Evolutionary conservation across 192 early-diverging fungal species (phyloP).

Genomic region (Entophlyctis helioformis): DNA sequence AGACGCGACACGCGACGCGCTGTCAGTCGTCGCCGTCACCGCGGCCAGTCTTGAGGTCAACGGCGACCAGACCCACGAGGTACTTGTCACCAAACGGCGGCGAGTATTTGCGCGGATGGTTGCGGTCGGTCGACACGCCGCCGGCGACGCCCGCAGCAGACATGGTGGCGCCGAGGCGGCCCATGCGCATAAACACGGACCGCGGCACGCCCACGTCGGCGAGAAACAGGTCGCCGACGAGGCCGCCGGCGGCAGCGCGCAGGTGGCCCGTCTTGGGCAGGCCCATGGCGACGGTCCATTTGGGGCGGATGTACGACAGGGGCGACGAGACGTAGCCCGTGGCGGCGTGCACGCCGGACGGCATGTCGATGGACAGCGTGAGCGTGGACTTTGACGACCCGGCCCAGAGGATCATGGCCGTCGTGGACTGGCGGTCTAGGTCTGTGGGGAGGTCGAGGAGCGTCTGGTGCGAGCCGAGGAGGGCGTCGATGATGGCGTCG

Average conservation of each 20-base stretch:
- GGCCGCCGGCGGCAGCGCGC: slow-evolving; percentile 24
- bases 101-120: slow-evolving; percentile 8
- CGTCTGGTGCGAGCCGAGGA: slow-evolving; percentile 48
- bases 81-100: slow-evolving; percentile 37
- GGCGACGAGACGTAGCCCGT: slow-evolving; percentile 40
- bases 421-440: too few species aligned
- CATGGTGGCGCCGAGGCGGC: too few species aligned
- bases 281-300: slow-evolving; percentile 69
- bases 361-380: slow-evolving; percentile 56
- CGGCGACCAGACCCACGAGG: slow-evolving; percentile 24
- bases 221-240: slow-evolving; percentile 61
- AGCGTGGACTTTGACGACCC: too few species aligned
- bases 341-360: slow-evolving; percentile 49
- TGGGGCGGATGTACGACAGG: slow-evolving; percentile 44
- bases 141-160: background rate
- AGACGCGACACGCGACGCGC: too few species aligned
- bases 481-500: slow-evolving; percentile 63
- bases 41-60: too few species aligned
- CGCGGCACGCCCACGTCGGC: slow-evolving; percentile 66
- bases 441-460: slow-evolving; percentile 44
- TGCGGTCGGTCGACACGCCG: background rate
- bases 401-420: too few species aligned
- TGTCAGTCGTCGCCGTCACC: too few species aligned
- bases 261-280: slow-evolving; percentile 55
- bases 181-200: slow-evolving; percentile 30